Conservation (phyloP, 768 basidiomycete species). For the Phlegmacium glaucopus region DNA sequence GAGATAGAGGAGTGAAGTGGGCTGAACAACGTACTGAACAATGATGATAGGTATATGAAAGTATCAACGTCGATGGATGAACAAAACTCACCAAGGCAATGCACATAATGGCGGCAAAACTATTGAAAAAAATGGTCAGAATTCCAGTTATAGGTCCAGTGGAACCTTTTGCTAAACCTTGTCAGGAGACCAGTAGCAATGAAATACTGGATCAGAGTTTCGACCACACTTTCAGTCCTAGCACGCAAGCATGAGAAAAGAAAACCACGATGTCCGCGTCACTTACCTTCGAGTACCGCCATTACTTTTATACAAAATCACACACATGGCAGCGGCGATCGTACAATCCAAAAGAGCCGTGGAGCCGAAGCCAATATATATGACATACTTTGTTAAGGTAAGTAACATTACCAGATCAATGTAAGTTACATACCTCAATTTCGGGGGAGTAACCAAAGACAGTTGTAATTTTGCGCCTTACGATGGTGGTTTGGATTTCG, state of each 20-base stretch:
- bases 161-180: constrained; percentile 13
- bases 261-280: not conserved
- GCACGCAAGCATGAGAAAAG: not conserved
- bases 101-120: constrained; percentile 26
- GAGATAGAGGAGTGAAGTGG: constrained; percentile 26
- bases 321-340: constrained; percentile 29
- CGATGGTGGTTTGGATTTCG: not conserved
- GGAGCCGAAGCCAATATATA: constrained; percentile 29
- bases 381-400: constrained; percentile 20
- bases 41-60: not conserved
- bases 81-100: constrained; percentile 23
- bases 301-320: constrained; percentile 27
- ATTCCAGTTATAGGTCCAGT: not conserved
- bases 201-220: constrained; percentile 27
- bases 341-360: constrained; percentile 26
- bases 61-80: not conserved
- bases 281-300: constrained; percentile 18
- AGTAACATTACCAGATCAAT: not conserved
- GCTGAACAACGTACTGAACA: constrained; percentile 26
- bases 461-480: constrained; percentile 14
- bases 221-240: constrained; percentile 25
- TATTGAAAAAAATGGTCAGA: constrained; percentile 3
- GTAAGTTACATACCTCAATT: constrained; percentile 16
- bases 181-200: constrained; percentile 30
- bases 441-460: constrained; percentile 15